Evolutionary conservation across 371 early-diverging fungal genomes (phyloP).

Genomic region (Saksenaea vasiformis): DNA sequence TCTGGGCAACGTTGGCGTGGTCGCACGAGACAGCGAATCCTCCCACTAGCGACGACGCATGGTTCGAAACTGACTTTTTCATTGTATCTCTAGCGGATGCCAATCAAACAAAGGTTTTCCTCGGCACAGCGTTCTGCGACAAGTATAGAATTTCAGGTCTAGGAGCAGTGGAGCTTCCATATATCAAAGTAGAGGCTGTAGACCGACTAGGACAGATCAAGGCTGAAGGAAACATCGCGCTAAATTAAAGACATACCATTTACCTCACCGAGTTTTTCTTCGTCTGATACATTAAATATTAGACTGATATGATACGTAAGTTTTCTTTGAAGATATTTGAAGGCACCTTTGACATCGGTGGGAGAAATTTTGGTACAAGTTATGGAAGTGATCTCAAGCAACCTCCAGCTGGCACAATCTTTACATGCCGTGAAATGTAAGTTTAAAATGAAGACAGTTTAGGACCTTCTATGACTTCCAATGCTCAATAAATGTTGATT

Average conservation of each 20-base stretch:
- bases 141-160: not conserved
- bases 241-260: not conserved
- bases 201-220: not conserved
- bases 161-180: not conserved
- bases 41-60: not conserved
- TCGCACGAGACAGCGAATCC: not conserved
- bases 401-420: too few species aligned
- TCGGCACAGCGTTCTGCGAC: not conserved
- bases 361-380: too few species aligned
- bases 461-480: too few species aligned
- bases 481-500: too few species aligned
- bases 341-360: too few species aligned
- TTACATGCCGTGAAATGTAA: too few species aligned
- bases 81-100: not conserved
- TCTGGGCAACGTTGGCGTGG: not conserved
- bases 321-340: too few species aligned
- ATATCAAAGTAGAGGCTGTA: not conserved
- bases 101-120: not conserved
- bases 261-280: too few species aligned
- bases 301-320: too few species aligned
- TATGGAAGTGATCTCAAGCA: too few species aligned
- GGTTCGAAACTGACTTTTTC: not conserved
- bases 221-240: not conserved
- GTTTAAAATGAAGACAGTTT: too few species aligned
- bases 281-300: too few species aligned